Evolutionary conservation across 371 early-diverging fungal genomes (phyloP).

Genomic region (Catenaria anguillulae): DNA sequence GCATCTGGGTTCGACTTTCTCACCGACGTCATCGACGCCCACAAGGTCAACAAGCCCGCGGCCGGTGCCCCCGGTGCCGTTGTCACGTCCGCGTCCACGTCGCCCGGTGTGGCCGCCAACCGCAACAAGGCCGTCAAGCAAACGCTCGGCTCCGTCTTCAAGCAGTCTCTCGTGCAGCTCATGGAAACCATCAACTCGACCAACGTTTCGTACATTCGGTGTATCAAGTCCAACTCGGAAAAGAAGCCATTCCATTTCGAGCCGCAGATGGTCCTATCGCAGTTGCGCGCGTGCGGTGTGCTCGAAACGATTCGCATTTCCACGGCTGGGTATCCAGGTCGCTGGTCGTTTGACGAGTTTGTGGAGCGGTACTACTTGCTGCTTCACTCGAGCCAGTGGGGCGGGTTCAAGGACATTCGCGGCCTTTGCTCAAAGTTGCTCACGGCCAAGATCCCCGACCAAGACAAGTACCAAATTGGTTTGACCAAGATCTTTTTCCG

Average conservation of each 20-base stretch:
- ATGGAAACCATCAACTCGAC: conserved; percentile 89
- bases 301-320: conserved; percentile 98
- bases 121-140: conserved; percentile 39
- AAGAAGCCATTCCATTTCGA: conserved; percentile 83
- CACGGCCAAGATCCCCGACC: conserved; percentile 46
- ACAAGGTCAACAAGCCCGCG: conserved; percentile 5
- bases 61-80: not conserved
- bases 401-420: conserved; percentile 27
- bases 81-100: too few species aligned
- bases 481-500: conserved; percentile 97
- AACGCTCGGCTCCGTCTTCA: conserved; percentile 77
- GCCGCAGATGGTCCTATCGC: conserved; percentile 79
- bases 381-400: conserved; percentile 55
- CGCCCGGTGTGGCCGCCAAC: not conserved
- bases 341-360: conserved; percentile 86
- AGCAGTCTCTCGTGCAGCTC: conserved; percentile 66
- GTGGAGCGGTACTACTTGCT: conserved; percentile 81
- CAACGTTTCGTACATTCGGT: conserved; percentile 92
- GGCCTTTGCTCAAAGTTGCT: conserved; percentile 50
- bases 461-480: conserved; percentile 90
- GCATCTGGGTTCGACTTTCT: conserved; percentile 55
- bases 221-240: conserved; percentile 93
- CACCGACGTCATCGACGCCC: conserved; percentile 35
- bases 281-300: conserved; percentile 98
- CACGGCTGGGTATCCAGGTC: conserved; percentile 95